Percentiles rank a stretch among this genome's conserved stretches.
These are phyloP conservation scores for Clonostachys rosea DNA, from an alignment of 2,329 filamentous ascomycete species.

Conservation along the genomic window DNA sequence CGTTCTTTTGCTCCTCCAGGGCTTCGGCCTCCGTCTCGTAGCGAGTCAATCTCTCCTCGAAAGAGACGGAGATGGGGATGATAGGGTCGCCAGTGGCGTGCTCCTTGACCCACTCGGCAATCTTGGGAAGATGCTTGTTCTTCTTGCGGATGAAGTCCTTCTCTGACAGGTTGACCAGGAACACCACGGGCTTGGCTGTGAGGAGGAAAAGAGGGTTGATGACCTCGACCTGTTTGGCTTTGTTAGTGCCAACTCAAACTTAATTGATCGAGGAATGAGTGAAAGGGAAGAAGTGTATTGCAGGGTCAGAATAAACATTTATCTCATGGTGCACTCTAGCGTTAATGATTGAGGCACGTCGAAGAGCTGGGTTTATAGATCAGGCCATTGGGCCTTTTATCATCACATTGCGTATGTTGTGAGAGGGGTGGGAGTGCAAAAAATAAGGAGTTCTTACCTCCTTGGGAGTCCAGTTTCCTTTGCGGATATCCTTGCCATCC, in stretches of 20 bases:
- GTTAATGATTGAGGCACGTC: constrained; percentile 75
- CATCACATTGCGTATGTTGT: constrained; percentile 65
- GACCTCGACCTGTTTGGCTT: constrained; percentile 71
- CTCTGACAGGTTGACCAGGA: constrained; percentile 94
- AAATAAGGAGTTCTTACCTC: constrained; percentile 65
- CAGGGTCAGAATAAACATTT: constrained; percentile 64
- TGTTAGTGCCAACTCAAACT: constrained; percentile 12
- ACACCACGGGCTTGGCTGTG: constrained; percentile 94
- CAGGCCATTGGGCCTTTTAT: constrained; percentile 94
- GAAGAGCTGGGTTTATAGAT: constrained; percentile 99
- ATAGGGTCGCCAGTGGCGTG: constrained; percentile 84
- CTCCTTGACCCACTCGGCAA: constrained; percentile 93
- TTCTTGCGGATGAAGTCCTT: constrained; percentile 97
- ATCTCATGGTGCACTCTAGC: constrained; percentile 84
- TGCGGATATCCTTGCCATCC: constrained; percentile 88
- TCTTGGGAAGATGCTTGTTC: constrained; percentile 96
- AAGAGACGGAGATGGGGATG: constrained; percentile 86
- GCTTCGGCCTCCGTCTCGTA: constrained; percentile 75
- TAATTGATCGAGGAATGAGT: neutral
- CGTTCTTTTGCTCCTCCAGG: constrained; percentile 80
- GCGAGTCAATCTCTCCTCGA: constrained; percentile 85
- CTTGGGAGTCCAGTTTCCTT: constrained; percentile 84
- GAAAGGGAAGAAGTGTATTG: constrained; percentile 5
- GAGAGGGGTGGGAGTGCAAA: constrained; percentile 5
- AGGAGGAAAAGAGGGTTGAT: constrained; percentile 97